Evolutionary conservation across 164 flowering plant genomes (phyloP).

Genomic region (Houttuynia cordata): DNA sequence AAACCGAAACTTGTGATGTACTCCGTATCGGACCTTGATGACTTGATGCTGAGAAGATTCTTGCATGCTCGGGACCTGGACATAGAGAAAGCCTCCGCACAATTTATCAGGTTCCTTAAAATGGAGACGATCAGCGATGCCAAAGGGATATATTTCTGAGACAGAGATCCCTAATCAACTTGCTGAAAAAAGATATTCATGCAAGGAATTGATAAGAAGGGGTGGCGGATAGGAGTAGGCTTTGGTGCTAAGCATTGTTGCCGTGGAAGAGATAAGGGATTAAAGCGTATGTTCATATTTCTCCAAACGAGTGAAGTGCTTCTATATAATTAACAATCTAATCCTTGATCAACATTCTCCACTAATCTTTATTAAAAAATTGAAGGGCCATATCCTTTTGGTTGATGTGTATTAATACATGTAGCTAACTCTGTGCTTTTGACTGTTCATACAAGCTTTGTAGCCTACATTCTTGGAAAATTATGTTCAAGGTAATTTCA

Average conservation of each 20-base stretch:
- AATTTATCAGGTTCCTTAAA: conserved; percentile 52
- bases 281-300: conserved; percentile 43
- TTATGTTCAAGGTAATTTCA: conserved; percentile 49
- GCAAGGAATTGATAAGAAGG: conserved; percentile 64
- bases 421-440: not conserved
- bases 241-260: conserved; percentile 29
- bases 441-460: conserved; percentile 35
- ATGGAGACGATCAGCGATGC: conserved; percentile 57
- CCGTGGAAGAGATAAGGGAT: conserved; percentile 34
- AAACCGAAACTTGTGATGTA: not conserved
- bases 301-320: not conserved
- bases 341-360: not conserved
- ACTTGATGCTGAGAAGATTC: conserved; percentile 61
- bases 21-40: conserved; percentile 50
- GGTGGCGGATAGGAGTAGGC: conserved; percentile 42
- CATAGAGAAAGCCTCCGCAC: conserved; percentile 45
- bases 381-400: not conserved
- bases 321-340: no score
- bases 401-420: not conserved
- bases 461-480: conserved; percentile 49
- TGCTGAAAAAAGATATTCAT: conserved; percentile 60
- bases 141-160: conserved; percentile 44
- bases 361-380: not conserved
- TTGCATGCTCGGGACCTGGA: conserved; percentile 70
- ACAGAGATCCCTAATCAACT: conserved; percentile 41